Evolutionary conservation across 768 basidiomycete species (phyloP).

Genomic region (Lactarius trivialis): DNA sequence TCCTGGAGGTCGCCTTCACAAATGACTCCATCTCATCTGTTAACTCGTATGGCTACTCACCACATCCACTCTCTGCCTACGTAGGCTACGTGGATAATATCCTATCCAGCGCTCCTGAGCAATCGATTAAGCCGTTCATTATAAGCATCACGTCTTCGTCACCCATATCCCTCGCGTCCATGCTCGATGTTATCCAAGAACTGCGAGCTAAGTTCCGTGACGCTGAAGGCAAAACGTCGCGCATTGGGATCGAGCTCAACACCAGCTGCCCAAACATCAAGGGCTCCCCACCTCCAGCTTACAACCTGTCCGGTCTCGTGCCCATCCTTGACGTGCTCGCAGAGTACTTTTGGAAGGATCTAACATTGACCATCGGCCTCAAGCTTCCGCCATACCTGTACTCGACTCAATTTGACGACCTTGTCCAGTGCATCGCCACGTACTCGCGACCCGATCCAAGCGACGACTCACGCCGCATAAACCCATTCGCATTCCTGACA

Average conservation of each 20-base stretch:
- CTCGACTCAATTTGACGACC: slow-evolving; percentile 33
- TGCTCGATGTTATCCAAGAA: slow-evolving; percentile 55
- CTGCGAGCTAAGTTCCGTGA: slow-evolving; percentile 39
- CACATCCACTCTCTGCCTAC: slow-evolving; percentile 62
- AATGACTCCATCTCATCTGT: slow-evolving; percentile 49
- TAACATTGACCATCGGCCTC: slow-evolving; percentile 61
- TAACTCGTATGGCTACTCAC: slow-evolving; percentile 87
- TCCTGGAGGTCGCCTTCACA: slow-evolving; percentile 53
- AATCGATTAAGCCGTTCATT: slow-evolving; percentile 55
- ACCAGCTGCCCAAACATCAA: slow-evolving; percentile 79
- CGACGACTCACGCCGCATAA: slow-evolving; percentile 12
- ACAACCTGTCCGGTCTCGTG: slow-evolving; percentile 45
- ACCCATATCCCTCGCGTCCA: slow-evolving; percentile 41
- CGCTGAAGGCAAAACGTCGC: slow-evolving; percentile 26
- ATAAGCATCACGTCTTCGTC: slow-evolving; percentile 70
- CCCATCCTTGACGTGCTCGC: slow-evolving; percentile 53
- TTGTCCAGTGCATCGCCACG: slow-evolving; percentile 37
- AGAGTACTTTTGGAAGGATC: slow-evolving; percentile 43
- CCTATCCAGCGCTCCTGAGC: slow-evolving; percentile 35
- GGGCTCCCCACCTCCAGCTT: slow-evolving; percentile 56
- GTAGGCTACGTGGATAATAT: slow-evolving; percentile 52
- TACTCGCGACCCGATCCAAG: slow-evolving; percentile 25
- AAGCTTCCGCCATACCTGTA: slow-evolving; percentile 43
- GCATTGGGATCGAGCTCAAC: slow-evolving; percentile 74
- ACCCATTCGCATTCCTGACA: slow-evolving; percentile 22